These are phyloP conservation scores for Apophysomyces ossiformis DNA, from an alignment of 371 early-diverging fungal species.

Conservation along the genomic window DNA sequence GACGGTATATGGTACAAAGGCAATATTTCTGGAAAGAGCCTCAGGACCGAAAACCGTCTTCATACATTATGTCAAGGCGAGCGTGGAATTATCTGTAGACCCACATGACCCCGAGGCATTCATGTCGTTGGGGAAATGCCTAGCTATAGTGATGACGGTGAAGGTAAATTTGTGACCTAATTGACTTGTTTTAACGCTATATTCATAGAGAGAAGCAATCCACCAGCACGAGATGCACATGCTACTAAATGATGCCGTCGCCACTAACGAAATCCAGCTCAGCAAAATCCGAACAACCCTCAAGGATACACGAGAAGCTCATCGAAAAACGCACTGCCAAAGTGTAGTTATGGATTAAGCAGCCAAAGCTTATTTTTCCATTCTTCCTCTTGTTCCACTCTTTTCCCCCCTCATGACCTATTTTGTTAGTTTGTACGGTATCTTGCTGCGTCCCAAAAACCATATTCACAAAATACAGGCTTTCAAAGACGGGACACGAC, in stretches of 20 bases:
- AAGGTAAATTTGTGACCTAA: not conserved
- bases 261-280: slow-evolving; percentile 7
- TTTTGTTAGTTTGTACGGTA: too few species aligned
- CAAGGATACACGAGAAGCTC: not conserved
- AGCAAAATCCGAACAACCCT: not conserved
- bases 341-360: slow-evolving; percentile 1
- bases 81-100: not conserved
- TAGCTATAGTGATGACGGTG: not conserved
- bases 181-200: slow-evolving; percentile 4
- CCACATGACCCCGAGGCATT: not conserved
- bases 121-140: not conserved
- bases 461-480: too few species aligned
- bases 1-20: slow-evolving; percentile 4
- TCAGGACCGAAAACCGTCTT: not conserved
- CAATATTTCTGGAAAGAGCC: not conserved
- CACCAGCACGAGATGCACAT: too few species aligned
- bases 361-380: not conserved
- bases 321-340: not conserved
- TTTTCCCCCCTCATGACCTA: too few species aligned
- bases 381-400: too few species aligned
- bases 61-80: slow-evolving; percentile 5
- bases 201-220: too few species aligned
- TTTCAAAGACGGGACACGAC: too few species aligned
- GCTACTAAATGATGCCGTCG: slow-evolving; percentile 4
- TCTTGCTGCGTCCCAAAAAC: too few species aligned